Evolutionary conservation across 78 protist genomes (phyloP), one percentile per base, ranked within the genome.

Genomic region (Isochrysis galbana): DNA sequence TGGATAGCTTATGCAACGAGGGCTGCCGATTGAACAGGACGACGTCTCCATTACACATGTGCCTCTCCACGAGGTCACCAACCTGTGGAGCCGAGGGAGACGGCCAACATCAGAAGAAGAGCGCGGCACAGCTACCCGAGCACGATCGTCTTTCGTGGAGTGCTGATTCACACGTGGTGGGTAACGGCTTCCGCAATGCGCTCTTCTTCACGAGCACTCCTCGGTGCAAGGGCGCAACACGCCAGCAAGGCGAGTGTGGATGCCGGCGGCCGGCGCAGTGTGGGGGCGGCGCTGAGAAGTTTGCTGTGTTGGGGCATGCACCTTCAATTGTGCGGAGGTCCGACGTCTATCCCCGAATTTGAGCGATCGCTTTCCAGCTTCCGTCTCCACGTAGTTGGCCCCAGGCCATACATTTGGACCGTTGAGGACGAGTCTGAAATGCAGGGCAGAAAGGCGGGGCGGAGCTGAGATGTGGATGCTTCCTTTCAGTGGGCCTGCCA

Each of bases 1-100:
- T 98, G 21, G 98, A 95, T 38, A 98, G 91, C 42, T 97, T 88
- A 46, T 99, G 99, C 47, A 99, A 98, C 36, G 99, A 99, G 0
- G 99, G 99, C 95, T 99, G 99, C 22, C 99, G 97, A 94, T 98
- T 99, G 97, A 99, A 99, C 55, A 99, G 94, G 48, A 99, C 98
- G 23, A 97, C 87, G 82, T 91, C 61, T 7, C 98, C 99, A 74
- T 98, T 97, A 26, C 74, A 48, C 51, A 98, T 61, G 89, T 99
- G 99, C 25, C 99, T 95, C 93, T 98, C 99, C 3, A 99, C 99
- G 5, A 98, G 88, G 84, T 97, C 98, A 23, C 98, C 98, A 92
- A 74, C 84, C 34, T 32, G 84, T 21, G 32, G 67, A 54, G 19
- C 10, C 67, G 19, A 10, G 19, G 32, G 32, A 54, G 67, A 54